Evolutionary conservation across 306 rosid genomes (phyloP).

Genomic region (Cicer pinnatifidum): DNA sequence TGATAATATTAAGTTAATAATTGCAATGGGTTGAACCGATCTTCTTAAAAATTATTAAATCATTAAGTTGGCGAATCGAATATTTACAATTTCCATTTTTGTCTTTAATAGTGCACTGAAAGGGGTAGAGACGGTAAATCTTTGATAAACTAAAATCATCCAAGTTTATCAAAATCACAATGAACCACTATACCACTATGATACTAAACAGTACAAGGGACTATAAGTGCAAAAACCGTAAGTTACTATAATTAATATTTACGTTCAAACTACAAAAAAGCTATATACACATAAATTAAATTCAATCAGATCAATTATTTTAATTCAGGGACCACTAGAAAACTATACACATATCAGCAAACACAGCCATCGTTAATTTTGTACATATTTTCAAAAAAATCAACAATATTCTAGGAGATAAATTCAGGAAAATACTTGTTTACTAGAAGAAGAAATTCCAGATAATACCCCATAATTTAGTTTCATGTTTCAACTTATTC

Average conservation of each 20-base stretch:
- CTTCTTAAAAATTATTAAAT: too few species aligned
- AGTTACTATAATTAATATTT: not conserved
- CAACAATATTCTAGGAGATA: constrained; percentile 22
- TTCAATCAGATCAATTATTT: constrained; percentile 28
- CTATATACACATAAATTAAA: constrained; percentile 35
- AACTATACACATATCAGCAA: constrained; percentile 44
- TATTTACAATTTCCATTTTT: too few species aligned
- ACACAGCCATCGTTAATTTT: constrained; percentile 27
- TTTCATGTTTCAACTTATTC: constrained; percentile 35
- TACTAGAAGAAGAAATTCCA: not conserved
- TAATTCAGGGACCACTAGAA: constrained; percentile 29
- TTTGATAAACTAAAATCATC: too few species aligned
- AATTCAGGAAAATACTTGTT: constrained; percentile 25
- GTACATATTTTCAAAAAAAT: constrained; percentile 19
- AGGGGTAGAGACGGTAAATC: too few species aligned
- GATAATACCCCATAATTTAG: constrained; percentile 31
- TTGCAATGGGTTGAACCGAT: too few species aligned
- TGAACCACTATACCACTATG: too few species aligned
- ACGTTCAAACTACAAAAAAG: constrained; percentile 1
- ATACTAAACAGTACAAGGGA: not conserved
- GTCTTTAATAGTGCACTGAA: too few species aligned
- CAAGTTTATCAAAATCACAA: too few species aligned
- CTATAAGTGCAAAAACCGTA: not conserved
- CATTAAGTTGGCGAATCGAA: too few species aligned
- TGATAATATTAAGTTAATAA: too few species aligned